Base-by-base conservation (phyloP, 192 early-diverging fungal genomes). In the Glomus cerebriforme region DNA sequence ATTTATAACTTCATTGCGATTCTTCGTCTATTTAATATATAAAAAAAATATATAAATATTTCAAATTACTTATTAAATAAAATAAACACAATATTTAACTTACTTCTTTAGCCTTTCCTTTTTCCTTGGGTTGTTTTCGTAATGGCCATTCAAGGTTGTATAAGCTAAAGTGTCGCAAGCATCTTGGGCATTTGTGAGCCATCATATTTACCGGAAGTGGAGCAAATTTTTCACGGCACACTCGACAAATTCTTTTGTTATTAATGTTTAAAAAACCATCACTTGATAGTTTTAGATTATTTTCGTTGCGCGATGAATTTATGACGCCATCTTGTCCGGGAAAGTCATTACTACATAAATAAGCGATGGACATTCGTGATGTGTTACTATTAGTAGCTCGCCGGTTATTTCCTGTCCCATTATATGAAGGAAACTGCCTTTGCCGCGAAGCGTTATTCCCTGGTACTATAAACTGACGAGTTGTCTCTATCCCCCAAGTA, bases 131-230 rank as follows among this genome's bases (percentile, higher is more conserved):
- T 7, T 19, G 29, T n/a, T 68, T 71, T 24, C 69, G 69, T 6
- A 43, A 47, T 26, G 69, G 69, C 69, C 69, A 71, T 47, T 71
- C 69, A 71, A 71, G 29, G 3, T n/a, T 45, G 17, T 45, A 71
- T 29, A 71, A 71, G 13, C 43, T 71, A 26, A 47, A 71, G 26
- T 71, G 69, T 26, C 69, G 69, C 8, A 43, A 27, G 5, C 69
- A 71, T 27, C 69, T 71, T 71, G 43, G 43, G n/a, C 69, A 71
- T 49, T 39, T 71, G 24, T 26, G 26, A 2, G 29, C 13, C 13
- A 2, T 71, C 7, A 22, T 45, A 1, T 68, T 35, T 5, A 10
- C 1, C 7, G 9, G 8, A 47, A n/a, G 39, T n/a, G 39, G 19
- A 13, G 24, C n/a, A 47, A 35, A 47, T 39, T 47, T 71, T 24